phyloP scores from a whole-genome alignment of 2,329 filamentous ascomycete species.

The Penicillium sp. region DNA sequence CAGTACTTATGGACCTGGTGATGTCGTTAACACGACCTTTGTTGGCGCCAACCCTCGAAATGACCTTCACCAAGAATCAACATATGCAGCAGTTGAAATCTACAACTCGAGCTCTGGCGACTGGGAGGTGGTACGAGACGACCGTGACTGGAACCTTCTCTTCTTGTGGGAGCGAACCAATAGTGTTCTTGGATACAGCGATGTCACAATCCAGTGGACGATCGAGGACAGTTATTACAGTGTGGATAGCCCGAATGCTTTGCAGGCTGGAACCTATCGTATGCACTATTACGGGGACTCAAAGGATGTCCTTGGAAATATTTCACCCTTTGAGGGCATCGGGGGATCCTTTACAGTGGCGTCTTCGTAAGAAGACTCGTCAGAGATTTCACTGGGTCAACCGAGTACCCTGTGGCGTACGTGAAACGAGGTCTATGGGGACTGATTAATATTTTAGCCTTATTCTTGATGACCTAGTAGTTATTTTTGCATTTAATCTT shows the following conservation, averaged over 20 bases:
- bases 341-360: constrained; percentile 51
- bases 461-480: background rate
- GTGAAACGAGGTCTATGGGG: background rate
- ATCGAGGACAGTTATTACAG: constrained; percentile 59
- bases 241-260: constrained; percentile 32
- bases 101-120: constrained; percentile 43
- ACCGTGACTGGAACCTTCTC: constrained; percentile 80
- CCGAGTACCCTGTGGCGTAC: background rate
- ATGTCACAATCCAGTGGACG: constrained; percentile 80
- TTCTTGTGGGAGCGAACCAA: constrained; percentile 77
- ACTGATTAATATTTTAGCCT: background rate
- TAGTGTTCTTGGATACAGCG: constrained; percentile 69
- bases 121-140: constrained; percentile 70
- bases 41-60: constrained; percentile 89
- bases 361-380: constrained; percentile 3
- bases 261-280: constrained; percentile 66
- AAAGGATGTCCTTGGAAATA: constrained; percentile 63
- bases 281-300: constrained; percentile 82
- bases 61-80: constrained; percentile 74
- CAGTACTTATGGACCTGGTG: constrained; percentile 60
- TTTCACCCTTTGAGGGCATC: constrained; percentile 69
- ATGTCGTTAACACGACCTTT: constrained; percentile 67
- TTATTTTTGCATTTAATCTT: background rate
- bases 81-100: constrained; percentile 74
- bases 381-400: background rate